These are phyloP conservation scores for Emmonsia crescens DNA, from an alignment of 2,329 filamentous ascomycete genomes.

Conservation along the genomic window DNA sequence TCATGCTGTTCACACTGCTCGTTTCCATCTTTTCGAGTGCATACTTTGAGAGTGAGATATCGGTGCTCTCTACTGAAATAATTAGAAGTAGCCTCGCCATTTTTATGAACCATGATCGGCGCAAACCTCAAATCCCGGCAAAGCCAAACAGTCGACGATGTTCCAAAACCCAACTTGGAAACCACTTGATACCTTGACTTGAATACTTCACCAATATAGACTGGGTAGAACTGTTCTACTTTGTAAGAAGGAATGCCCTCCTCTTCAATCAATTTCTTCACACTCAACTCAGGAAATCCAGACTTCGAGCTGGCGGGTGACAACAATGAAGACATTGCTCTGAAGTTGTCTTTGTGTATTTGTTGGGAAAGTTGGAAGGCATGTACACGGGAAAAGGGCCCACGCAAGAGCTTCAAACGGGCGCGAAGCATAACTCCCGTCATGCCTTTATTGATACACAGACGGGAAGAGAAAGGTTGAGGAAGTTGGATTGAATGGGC, in stretches of 20 bases:
- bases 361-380: background rate
- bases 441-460: background rate
- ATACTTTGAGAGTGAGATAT: conserved; percentile 5
- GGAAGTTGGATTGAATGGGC: background rate
- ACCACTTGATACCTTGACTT: conserved; percentile 12
- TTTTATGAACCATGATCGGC: background rate
- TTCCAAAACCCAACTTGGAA: conserved; percentile 11
- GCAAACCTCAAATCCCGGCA: conserved; percentile 4
- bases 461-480: background rate
- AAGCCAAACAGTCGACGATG: conserved; percentile 5
- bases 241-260: conserved; percentile 7
- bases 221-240: conserved; percentile 13
- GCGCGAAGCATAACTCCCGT: background rate
- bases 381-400: background rate
- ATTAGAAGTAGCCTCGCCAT: background rate
- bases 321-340: background rate
- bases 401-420: background rate
- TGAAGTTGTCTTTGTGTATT: background rate
- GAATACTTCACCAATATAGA: conserved; percentile 12
- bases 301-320: background rate
- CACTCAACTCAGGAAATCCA: background rate
- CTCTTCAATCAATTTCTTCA: conserved; percentile 7
- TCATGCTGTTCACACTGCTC: conserved; percentile 7
- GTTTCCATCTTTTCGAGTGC: background rate
- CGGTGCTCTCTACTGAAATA: background rate